phyloP scores from a whole-genome alignment of 2,329 filamentous ascomycete species.

The Fusarium papillatum region DNA sequence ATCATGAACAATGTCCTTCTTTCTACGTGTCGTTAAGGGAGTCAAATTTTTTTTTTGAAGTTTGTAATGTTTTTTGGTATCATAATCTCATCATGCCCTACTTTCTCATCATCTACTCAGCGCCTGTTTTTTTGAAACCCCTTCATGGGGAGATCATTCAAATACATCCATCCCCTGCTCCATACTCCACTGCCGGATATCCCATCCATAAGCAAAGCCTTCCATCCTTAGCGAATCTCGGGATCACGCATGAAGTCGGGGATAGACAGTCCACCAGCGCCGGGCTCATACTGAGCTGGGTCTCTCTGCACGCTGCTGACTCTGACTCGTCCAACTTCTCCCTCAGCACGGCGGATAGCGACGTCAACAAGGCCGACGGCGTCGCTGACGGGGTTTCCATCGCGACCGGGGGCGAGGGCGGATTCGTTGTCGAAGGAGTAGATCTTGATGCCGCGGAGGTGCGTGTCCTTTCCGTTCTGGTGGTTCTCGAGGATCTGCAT shows the following conservation, averaged over 20 bases:
- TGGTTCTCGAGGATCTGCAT: conserved; percentile 96
- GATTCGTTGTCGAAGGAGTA: conserved; percentile 71
- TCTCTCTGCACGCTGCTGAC: conserved; percentile 48
- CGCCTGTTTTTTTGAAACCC: conserved; percentile 3
- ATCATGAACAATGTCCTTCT: background rate
- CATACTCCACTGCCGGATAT: conserved; percentile 16
- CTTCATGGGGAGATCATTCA: conserved; percentile 9
- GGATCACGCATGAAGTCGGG: conserved; percentile 60
- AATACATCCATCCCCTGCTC: conserved; percentile 20
- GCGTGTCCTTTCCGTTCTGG: conserved; percentile 99
- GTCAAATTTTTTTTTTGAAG: background rate
- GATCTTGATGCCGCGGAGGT: conserved; percentile 92
- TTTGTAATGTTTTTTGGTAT: conserved; percentile 18
- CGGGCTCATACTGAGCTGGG: conserved; percentile 47
- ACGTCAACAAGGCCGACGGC: conserved; percentile 44
- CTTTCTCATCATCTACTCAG: conserved; percentile 23
- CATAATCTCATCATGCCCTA: conserved; percentile 27
- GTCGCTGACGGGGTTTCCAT: conserved; percentile 49
- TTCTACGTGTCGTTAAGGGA: background rate
- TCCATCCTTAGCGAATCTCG: conserved; percentile 52
- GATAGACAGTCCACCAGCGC: conserved; percentile 51
- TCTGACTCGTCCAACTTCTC: conserved; percentile 26
- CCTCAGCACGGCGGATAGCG: conserved; percentile 21
- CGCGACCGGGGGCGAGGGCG: conserved; percentile 55
- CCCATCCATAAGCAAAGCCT: background rate